These are phyloP conservation scores for Gillenia trifoliata DNA, from an alignment of 306 rosid genomes.

Conservation along the genomic window DNA sequence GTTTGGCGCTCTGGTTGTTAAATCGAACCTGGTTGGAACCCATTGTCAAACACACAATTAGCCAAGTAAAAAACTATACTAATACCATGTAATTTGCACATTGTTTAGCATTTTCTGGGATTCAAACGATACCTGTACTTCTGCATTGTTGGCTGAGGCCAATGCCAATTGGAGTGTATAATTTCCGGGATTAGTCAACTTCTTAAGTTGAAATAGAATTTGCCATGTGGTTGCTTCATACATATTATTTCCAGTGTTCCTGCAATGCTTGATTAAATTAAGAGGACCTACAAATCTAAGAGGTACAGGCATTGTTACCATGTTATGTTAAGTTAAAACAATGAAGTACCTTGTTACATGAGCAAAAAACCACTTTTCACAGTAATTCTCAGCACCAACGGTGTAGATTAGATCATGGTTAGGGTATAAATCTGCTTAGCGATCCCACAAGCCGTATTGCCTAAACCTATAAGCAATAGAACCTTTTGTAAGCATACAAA, in stretches of 20 bases:
- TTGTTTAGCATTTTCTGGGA: neutral
- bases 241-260: conserved; percentile 23
- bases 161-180: conserved; percentile 75
- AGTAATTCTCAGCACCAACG: conserved; percentile 16
- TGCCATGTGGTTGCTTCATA: conserved; percentile 65
- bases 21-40: conserved; percentile 50
- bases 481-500: too few relatives aligned
- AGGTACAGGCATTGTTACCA: neutral
- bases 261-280: conserved; percentile 11
- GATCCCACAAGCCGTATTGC: conserved; percentile 57
- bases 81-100: neutral
- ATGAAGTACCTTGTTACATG: conserved; percentile 29
- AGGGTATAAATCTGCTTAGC: conserved; percentile 42
- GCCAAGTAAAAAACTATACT: neutral
- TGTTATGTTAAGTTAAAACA: neutral
- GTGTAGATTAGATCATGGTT: conserved; percentile 33
- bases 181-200: conserved; percentile 12
- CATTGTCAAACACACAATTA: neutral
- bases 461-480: conserved; percentile 36
- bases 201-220: conserved; percentile 39
- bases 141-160: conserved; percentile 43
- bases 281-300: neutral
- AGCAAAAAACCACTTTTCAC: conserved; percentile 46
- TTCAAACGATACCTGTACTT: neutral
- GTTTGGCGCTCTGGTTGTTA: conserved; percentile 13